Evolutionary conservation across 192 early-diverging fungal species (phyloP), one percentile per base, ranked within the genome.

Genomic region (Gryganskiella cystojenkinii): DNA sequence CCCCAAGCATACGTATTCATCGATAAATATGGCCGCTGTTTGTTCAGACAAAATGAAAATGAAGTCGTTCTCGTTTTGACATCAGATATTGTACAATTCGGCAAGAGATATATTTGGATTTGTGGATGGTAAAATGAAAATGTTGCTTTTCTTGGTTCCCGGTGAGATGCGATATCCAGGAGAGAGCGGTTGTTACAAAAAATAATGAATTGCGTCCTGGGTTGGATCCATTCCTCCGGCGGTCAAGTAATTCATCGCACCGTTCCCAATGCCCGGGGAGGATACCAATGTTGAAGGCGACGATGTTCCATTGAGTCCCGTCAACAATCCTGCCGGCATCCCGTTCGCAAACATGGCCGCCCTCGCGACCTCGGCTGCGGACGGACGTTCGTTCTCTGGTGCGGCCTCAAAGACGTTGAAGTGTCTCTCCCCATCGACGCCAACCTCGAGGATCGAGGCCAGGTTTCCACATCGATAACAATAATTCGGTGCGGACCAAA

Each of bases 371-470:
- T 80, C 64, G 22, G 81, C 49, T 27, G 66, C 17, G 31, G 71
- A 50, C 8, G 81, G 56, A 34, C 83, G 69, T 87, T 93, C 91
- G 60, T 92, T 87, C 62, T 94, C 92, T 8, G 94, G 94, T 59
- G 91, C 93, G 5, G 93, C 91, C 56, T 92, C 92, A 89, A 96
- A 96, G 0, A 96, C 93, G 67, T 96, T 96, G 68, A 95, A 96
- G 67, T 88, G 92, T 19, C 93, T 81, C 70, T 94, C 90, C 14
- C 94, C 87, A 19, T 85, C 83, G 0, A 85, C 85, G 28, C 89
- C 90, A 24, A 96, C 90, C 73, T 96, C 92, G 2, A 96, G 71
- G 28, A 96, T 91, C 3, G 90, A 92, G 0, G 94, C 95, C 70
- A 94, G 59, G 64, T 96, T 96, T 14, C 95, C 94, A 49, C 93